A percentile compares a stretch with the other conserved stretches of the same genome.
phyloP scores from a whole-genome alignment of 2,329 filamentous ascomycete species.

The Clarireedia monteithiana region DNA sequence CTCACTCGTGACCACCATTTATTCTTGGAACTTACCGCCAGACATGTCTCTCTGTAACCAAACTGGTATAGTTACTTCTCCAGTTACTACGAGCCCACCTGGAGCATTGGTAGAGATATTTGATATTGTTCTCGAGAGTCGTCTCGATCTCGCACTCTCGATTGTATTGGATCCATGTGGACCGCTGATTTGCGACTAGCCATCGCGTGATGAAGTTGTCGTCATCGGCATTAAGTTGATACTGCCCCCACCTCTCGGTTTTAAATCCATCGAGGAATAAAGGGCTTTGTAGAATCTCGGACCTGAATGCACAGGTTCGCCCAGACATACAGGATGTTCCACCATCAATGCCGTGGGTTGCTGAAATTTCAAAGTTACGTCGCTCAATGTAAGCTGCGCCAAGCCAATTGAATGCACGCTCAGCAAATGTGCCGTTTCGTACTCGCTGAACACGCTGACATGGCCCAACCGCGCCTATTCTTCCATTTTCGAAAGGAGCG shows the following conservation, averaged over 20 bases:
- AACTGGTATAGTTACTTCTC: constrained; percentile 90
- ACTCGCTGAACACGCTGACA: constrained; percentile 75
- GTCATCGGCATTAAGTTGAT: constrained; percentile 90
- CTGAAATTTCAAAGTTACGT: constrained; percentile 93
- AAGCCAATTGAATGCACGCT: constrained; percentile 76
- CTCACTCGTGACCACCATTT: background rate
- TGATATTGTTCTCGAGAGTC: constrained; percentile 79
- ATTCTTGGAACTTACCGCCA: constrained; percentile 63
- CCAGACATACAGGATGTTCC: constrained; percentile 96
- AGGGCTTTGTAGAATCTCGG: constrained; percentile 76
- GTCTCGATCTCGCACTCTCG: constrained; percentile 86
- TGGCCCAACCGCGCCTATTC: constrained; percentile 85
- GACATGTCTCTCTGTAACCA: constrained; percentile 75
- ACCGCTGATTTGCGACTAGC: constrained; percentile 87
- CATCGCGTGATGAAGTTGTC: constrained; percentile 98
- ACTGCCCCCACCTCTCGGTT: constrained; percentile 82
- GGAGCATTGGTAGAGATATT: constrained; percentile 88
- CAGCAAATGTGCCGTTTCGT: constrained; percentile 48
- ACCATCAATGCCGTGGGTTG: constrained; percentile 89
- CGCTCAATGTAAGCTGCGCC: constrained; percentile 88
- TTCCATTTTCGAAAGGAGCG: constrained; percentile 78
- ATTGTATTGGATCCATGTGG: constrained; percentile 93
- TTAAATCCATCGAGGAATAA: constrained; percentile 85
- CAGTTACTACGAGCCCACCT: constrained; percentile 97
- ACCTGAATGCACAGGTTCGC: constrained; percentile 85